Conservation (phyloP, 2,329 filamentous ascomycete genomes). For the Aspergillus ruber region DNA sequence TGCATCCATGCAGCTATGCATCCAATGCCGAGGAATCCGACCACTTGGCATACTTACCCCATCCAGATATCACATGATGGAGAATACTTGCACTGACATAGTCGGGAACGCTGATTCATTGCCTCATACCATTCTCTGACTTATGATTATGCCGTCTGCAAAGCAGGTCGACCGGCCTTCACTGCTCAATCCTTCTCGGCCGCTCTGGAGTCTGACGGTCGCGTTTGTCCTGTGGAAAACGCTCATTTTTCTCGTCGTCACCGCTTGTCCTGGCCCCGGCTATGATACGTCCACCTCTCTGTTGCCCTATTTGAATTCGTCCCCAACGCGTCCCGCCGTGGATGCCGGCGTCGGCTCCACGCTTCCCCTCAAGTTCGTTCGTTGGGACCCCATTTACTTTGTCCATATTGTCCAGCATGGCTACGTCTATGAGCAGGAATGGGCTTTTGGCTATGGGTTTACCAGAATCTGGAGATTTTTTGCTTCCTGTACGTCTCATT, state of each 20-base stretch:
- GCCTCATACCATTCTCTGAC: no score
- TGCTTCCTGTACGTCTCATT: conserved; percentile 21
- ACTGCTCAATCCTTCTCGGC: conserved; percentile 22
- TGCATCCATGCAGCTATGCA: not conserved
- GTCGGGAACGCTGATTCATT: no score
- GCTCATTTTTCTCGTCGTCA: conserved; percentile 45
- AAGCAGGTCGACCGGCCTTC: conserved; percentile 4
- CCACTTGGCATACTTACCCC: not conserved
- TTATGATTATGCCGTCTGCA: not conserved
- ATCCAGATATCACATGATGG: no score
- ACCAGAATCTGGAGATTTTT: conserved; percentile 39
- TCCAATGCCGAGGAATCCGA: not conserved
- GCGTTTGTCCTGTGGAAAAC: conserved; percentile 52
- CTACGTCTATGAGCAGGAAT: conserved; percentile 58
- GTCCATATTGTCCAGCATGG: conserved; percentile 48
- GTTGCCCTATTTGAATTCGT: conserved; percentile 25
- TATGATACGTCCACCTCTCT: conserved; percentile 59
- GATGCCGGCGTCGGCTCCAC: conserved; percentile 2
- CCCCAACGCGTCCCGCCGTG: not conserved
- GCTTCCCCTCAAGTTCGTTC: conserved; percentile 41
- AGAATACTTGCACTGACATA: no score
- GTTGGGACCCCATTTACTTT: conserved; percentile 61
- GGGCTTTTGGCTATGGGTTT: conserved; percentile 58
- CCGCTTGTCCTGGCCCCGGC: conserved; percentile 50
- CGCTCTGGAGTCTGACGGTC: conserved; percentile 27